Percentiles rank a stretch among this genome's conserved stretches.
phyloP scores from a whole-genome alignment of 2,329 filamentous ascomycete species.

The Epichloe sp. region DNA sequence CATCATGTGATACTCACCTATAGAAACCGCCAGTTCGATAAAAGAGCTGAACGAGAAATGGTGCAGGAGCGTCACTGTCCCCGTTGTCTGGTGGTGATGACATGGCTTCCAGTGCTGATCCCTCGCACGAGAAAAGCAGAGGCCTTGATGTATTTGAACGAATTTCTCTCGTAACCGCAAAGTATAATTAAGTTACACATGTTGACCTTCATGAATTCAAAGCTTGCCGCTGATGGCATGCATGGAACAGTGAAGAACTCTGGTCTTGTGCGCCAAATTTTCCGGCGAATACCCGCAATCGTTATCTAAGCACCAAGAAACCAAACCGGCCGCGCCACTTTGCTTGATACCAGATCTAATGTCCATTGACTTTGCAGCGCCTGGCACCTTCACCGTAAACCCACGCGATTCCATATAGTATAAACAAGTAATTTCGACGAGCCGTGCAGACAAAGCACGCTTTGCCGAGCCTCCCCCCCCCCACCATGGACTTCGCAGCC shows the following conservation, averaged over 20 bases:
- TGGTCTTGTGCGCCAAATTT: constrained; percentile 6
- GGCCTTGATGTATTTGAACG: neutral
- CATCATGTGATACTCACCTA: constrained; percentile 30
- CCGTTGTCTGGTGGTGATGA: constrained; percentile 21
- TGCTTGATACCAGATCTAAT: no score
- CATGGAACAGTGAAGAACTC: neutral
- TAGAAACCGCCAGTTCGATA: constrained; percentile 64
- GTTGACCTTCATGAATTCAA: neutral
- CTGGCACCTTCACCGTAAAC: no score
- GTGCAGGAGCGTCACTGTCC: constrained; percentile 59
- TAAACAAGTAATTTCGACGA: neutral
- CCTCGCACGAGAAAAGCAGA: neutral
- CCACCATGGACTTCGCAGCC: constrained; percentile 82
- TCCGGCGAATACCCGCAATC: constrained; percentile 17
- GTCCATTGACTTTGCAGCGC: no score
- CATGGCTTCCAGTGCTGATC: constrained; percentile 6
- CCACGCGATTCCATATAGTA: neutral
- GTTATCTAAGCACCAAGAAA: constrained; percentile 7
- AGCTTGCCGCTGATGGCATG: neutral
- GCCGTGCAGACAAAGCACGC: neutral
- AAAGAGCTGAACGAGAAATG: constrained; percentile 78
- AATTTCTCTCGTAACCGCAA: neutral
- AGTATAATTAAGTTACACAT: neutral
- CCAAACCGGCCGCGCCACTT: no score
- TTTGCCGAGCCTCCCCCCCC: neutral